Conservation (phyloP, 345 rosid genomes). For the Hevea brasiliensis region DNA sequence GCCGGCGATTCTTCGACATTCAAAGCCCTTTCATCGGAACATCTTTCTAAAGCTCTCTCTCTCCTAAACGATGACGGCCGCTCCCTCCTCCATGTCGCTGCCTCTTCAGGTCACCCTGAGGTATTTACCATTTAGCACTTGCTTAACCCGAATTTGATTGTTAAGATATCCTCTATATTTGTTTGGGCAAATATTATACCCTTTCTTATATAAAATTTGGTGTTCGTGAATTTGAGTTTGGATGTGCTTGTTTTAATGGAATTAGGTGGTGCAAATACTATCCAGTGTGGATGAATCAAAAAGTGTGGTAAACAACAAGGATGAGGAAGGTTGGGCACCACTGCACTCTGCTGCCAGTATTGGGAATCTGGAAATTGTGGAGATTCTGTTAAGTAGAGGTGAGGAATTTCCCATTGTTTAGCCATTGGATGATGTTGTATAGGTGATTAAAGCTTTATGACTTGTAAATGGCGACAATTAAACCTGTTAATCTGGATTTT, state of each 20-base stretch:
- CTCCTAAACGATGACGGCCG: conserved; percentile 79
- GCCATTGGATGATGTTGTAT: background rate
- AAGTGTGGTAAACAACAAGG: conserved; percentile 50
- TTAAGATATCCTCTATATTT: background rate
- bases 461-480: background rate
- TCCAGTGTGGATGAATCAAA: conserved; percentile 46
- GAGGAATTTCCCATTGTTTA: background rate
- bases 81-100: conserved; percentile 84
- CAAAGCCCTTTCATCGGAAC: conserved; percentile 49
- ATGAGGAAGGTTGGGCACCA: conserved; percentile 97
- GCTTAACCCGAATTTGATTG: background rate
- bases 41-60: conserved; percentile 46
- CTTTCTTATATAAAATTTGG: too few relatives aligned
- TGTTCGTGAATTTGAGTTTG: background rate
- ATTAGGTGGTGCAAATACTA: conserved; percentile 59
- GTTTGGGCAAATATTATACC: too few relatives aligned
- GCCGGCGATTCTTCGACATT: conserved; percentile 62
- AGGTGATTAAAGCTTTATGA: too few relatives aligned
- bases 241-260: background rate
- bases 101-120: conserved; percentile 54
- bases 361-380: conserved; percentile 60
- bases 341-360: conserved; percentile 83
- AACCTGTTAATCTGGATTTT: too few relatives aligned
- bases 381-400: conserved; percentile 60
- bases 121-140: conserved; percentile 25